Percentiles rank a stretch among this genome's conserved stretches.
Conservation (phyloP, 169 alveolate species). For the Plasmodium blacklocki region DNA sequence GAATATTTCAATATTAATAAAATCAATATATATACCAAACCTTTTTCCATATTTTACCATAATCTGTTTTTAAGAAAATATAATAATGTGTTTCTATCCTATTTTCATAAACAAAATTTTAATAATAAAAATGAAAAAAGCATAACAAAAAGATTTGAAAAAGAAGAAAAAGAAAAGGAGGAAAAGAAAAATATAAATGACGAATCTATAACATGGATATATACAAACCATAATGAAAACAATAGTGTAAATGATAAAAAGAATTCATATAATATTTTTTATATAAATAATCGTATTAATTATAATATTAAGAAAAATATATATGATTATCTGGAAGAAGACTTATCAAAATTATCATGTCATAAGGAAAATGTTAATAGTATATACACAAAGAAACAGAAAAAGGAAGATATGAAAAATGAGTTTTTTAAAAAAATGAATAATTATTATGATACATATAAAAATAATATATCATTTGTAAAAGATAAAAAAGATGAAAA, state of each 20-base stretch:
- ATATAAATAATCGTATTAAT: neutral
- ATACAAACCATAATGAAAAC: neutral
- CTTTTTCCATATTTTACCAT: conserved; percentile 41
- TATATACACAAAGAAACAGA: conserved; percentile 13
- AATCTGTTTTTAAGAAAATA: conserved; percentile 40
- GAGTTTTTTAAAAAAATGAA: neutral
- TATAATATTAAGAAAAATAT: neutral
- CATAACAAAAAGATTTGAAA: neutral
- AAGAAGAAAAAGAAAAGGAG: neutral
- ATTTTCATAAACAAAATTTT: neutral
- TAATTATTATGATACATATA: neutral
- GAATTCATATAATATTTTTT: neutral
- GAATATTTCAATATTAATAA: conserved; percentile 67
- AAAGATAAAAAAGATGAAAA: conserved; percentile 19
- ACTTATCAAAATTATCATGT: neutral
- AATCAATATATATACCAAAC: conserved; percentile 49
- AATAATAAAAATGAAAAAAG: neutral
- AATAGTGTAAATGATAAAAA: neutral
- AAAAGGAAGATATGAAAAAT: conserved; percentile 6
- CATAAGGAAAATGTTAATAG: neutral
- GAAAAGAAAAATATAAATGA: neutral
- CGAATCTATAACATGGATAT: neutral
- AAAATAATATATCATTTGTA: neutral
- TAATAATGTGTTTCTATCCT: conserved; percentile 24
- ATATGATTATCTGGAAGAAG: neutral